Conservation (phyloP, 1,284 basidiomycete genomes). For the Cryptococcus maquisensis region DNA sequence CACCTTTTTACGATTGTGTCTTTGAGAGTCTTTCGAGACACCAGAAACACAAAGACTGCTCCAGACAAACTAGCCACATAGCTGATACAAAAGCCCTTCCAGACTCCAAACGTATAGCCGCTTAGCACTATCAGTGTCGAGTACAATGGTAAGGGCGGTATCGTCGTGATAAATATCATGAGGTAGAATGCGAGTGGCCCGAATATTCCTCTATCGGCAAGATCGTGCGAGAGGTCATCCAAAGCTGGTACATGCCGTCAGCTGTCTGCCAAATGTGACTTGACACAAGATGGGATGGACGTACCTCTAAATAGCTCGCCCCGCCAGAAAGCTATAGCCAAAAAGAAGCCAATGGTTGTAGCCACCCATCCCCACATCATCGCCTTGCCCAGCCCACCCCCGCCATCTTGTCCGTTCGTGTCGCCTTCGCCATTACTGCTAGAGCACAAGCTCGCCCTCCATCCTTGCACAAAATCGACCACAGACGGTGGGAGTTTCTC, state of each 20-base stretch:
- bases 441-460: too few relatives aligned
- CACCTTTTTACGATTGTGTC: constrained; percentile 39
- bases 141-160: constrained; percentile 53
- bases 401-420: constrained; percentile 2
- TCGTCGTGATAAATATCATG: constrained; percentile 46
- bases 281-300: constrained; percentile 9
- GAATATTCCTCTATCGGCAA: constrained; percentile 37
- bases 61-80: constrained; percentile 51
- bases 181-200: constrained; percentile 46
- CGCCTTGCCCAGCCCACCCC: constrained; percentile 27
- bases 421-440: background rate
- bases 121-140: constrained; percentile 54
- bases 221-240: constrained; percentile 38
- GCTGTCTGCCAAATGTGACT: background rate
- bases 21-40: constrained; percentile 40
- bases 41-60: constrained; percentile 51
- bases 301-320: constrained; percentile 43
- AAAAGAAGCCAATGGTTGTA: constrained; percentile 39
- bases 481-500: too few relatives aligned
- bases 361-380: constrained; percentile 44
- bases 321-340: constrained; percentile 40
- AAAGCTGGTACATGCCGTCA: constrained; percentile 26
- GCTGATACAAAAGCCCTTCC: constrained; percentile 52
- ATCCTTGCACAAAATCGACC: too few relatives aligned
- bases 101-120: constrained; percentile 53